These are phyloP conservation scores for Croton laevigatus DNA, from an alignment of 441 rosid genomes.

Conservation along the genomic window DNA sequence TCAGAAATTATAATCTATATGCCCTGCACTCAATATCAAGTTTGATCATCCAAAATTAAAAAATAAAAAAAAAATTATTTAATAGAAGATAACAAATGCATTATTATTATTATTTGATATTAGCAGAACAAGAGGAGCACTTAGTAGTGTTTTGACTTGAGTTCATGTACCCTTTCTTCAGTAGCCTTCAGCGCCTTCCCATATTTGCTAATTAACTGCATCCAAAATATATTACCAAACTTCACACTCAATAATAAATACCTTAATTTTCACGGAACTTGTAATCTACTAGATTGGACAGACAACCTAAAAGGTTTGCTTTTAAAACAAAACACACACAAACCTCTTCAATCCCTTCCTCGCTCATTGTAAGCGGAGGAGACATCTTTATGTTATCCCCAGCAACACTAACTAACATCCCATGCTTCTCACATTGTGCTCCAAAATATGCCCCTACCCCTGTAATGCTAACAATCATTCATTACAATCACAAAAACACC, in stretches of 20 bases:
- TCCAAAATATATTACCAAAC: background rate
- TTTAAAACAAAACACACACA: constrained; percentile 41
- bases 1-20: too few species aligned
- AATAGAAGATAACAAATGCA: too few species aligned
- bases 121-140: too few species aligned
- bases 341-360: constrained; percentile 59
- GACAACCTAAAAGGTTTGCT: too few species aligned
- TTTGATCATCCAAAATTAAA: too few species aligned
- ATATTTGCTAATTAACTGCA: constrained; percentile 61
- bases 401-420: constrained; percentile 81
- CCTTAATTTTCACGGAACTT: too few species aligned
- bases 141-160: constrained; percentile 39
- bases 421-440: constrained; percentile 73
- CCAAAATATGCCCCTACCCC: constrained; percentile 86
- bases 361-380: constrained; percentile 75
- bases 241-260: too few species aligned
- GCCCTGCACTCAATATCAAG: too few species aligned
- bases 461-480: constrained; percentile 22
- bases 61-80: too few species aligned
- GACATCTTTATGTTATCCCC: constrained; percentile 95
- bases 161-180: constrained; percentile 73
- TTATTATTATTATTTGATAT: too few species aligned
- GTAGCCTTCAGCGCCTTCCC: constrained; percentile 78
- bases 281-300: too few species aligned
- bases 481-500: background rate